Base-by-base conservation (phyloP, 305 asterid species). In the Coffea humblotiana region DNA sequence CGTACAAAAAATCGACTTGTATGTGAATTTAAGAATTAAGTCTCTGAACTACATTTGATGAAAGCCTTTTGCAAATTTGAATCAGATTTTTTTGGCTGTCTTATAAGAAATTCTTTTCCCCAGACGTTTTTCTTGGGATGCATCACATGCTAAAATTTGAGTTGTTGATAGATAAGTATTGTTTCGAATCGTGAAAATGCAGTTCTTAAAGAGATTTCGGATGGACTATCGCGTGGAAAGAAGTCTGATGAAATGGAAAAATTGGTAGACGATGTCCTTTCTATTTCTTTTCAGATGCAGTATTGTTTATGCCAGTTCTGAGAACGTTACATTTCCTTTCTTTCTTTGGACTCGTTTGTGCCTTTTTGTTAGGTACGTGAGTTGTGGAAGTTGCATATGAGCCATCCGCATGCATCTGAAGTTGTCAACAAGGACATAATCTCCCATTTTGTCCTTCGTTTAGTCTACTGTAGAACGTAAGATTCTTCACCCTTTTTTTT, bases 391-490 rank as follows among this genome's bases (percentile, higher is more conserved):
- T 77, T 74, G 49, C 84, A 88, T 87, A 93, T 92, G 95, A 81
- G 83, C 85, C 95, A 90, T 84, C 82, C 92, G 11, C 92, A 87
- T 78, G 88, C 94, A 80, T 84, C 92, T 35, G 95, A 90, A 81
- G 87, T 56, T 74, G 74, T 80, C 66, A 90, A 92, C 81, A 96
- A 92, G 91, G 99, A 94, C 79, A 82, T 94, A 82, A 90, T 92
- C 85, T 96, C 99, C 72, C 99, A 96, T 83, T 96, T 94, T 86
- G 99, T 92, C 81, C 84, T 96, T 79, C 93, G 98, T 67, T 97
- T 96, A 40, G 98, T 92, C 72, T 96, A 92, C 88, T 96, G 99
- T 84, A 90, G 99, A 87, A 94, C 95, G 99, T 96, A 87, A 88
- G 43, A 5, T 40, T 61, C 49, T 79, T 77, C 94, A 87, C 32